Evolutionary conservation across 2,329 filamentous ascomycete species (phyloP).

Genomic region (Phaeosphaeriaceae sp.): DNA sequence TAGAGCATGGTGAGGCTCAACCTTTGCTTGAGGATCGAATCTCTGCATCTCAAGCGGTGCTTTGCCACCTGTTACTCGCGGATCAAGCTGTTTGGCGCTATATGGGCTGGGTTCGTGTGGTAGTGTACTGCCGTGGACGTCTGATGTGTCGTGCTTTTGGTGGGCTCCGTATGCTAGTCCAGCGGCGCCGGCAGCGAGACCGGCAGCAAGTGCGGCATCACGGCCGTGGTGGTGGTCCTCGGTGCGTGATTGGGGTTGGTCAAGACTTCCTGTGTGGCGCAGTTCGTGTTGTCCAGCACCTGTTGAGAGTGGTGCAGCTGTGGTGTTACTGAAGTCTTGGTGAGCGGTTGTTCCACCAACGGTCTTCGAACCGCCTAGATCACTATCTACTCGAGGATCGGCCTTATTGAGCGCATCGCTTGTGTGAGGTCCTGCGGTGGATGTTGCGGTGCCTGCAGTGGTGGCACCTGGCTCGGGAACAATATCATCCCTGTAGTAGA

Average conservation of each 20-base stretch:
- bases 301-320: slow-evolving; percentile 35
- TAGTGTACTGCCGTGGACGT: neutral
- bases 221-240: slow-evolving; percentile 26
- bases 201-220: slow-evolving; percentile 35
- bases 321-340: slow-evolving; percentile 3
- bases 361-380: neutral
- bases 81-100: slow-evolving; percentile 33
- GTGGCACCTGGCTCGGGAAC: slow-evolving; percentile 10
- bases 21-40: slow-evolving; percentile 24
- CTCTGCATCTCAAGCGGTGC: slow-evolving; percentile 23
- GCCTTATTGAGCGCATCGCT: neutral
- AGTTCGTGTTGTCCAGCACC: slow-evolving; percentile 21
- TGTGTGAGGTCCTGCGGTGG: slow-evolving; percentile 3
- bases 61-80: slow-evolving; percentile 30
- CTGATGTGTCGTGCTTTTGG: neutral
- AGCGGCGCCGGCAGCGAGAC: slow-evolving; percentile 20
- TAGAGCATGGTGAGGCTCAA: slow-evolving; percentile 9
- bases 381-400: neutral
- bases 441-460: neutral
- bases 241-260: slow-evolving; percentile 10
- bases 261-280: slow-evolving; percentile 19
- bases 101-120: slow-evolving; percentile 18
- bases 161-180: slow-evolving; percentile 8
- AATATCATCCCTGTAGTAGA: slow-evolving; percentile 14
- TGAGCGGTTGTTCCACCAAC: neutral